A percentile compares a stretch with the other conserved stretches of the same genome.
phyloP scores from a whole-genome alignment of 2,329 filamentous ascomycete genomes.

The Stagonosporopsis chrysanthemi region DNA sequence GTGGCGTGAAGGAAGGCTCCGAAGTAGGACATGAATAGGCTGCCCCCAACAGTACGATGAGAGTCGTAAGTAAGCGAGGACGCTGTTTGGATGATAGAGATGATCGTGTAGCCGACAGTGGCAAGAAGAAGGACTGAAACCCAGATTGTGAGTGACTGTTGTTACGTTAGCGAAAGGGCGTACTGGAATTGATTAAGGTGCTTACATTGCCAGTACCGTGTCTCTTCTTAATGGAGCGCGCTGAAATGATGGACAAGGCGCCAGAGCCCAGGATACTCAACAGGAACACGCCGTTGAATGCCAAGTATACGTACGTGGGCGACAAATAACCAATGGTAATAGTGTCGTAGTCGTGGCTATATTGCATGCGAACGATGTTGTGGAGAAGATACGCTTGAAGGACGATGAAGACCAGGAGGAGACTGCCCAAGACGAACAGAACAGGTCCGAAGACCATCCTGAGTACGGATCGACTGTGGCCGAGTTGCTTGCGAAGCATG shows the following conservation, averaged over 20 bases:
- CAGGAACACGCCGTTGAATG: not conserved
- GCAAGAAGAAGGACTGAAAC: not conserved
- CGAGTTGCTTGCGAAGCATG: conserved; percentile 31
- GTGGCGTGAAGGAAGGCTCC: not conserved
- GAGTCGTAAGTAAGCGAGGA: not conserved
- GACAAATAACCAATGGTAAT: not conserved
- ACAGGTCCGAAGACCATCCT: conserved; percentile 23
- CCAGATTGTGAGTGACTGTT: conserved; percentile 11
- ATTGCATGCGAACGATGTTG: not conserved
- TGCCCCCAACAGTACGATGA: not conserved
- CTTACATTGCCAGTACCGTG: conserved; percentile 8
- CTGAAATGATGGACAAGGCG: conserved; percentile 2
- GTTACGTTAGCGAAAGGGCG: not conserved
- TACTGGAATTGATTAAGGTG: too few relatives aligned
- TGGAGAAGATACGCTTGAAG: conserved; percentile 23
- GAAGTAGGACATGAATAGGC: conserved; percentile 3
- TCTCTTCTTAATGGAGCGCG: conserved; percentile 6
- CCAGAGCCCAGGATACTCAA: conserved; percentile 9
- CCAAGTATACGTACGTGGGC: not conserved
- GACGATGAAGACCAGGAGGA: conserved; percentile 24
- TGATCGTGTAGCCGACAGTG: not conserved
- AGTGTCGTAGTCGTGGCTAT: not conserved
- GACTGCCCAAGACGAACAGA: conserved; percentile 29
- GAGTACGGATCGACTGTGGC: conserved; percentile 16
- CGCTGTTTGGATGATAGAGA: not conserved